Conservation (phyloP, 228 moss, liverwort and hornwort species). For the Sphagnum fallax region DNA sequence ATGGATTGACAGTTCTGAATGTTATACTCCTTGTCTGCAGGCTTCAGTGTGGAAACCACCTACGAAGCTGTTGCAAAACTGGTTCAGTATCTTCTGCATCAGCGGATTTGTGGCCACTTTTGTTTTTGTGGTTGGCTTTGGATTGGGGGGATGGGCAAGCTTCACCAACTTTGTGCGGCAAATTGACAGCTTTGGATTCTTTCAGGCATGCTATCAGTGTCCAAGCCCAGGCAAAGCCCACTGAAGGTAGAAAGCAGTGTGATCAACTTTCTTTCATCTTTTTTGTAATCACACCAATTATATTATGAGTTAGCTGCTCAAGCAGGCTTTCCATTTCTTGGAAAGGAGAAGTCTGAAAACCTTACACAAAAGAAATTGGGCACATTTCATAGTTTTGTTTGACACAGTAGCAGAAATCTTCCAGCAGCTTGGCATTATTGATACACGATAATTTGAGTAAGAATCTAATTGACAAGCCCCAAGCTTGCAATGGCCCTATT, state of each 20-base stretch:
- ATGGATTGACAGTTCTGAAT: background rate
- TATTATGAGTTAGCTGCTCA: no score
- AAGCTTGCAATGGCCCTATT: no score
- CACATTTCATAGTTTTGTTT: no score
- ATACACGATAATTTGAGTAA: no score
- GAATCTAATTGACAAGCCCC: no score
- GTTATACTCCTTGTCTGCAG: constrained; percentile 3
- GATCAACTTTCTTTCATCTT: no score
- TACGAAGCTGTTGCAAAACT: constrained; percentile 1
- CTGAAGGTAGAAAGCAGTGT: background rate
- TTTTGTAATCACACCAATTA: no score
- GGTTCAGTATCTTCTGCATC: constrained; percentile 12
- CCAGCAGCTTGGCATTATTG: no score
- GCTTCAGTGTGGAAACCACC: constrained; percentile 17
- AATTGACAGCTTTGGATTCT: constrained; percentile 24
- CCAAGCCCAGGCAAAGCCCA: constrained; percentile 1
- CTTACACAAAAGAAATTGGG: no score
- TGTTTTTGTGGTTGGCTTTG: constrained; percentile 7
- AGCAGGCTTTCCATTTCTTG: no score
- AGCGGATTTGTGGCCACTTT: background rate
- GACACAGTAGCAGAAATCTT: no score
- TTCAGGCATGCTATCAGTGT: constrained; percentile 43
- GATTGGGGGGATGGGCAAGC: constrained; percentile 39
- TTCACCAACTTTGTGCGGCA: constrained; percentile 37
- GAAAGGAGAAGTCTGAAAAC: no score